Base-by-base conservation (phyloP, 257 asterid genomes). In the Solanum pinnatisectum region DNA sequence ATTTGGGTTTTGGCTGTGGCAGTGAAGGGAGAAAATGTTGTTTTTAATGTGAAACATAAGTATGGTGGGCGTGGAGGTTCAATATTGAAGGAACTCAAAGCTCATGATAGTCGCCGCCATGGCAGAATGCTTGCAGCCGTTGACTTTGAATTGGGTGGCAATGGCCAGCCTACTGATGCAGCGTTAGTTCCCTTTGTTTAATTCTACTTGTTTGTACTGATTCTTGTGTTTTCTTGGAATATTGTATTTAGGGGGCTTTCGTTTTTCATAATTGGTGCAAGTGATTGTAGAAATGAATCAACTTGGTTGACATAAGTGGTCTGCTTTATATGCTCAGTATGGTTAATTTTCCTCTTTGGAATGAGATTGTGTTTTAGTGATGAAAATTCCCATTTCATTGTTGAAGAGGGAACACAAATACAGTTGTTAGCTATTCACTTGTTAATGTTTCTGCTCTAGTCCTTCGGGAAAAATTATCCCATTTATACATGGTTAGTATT, bases 131-230 rank as follows among this genome's bases (percentile, higher is more conserved):
- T 92, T n/a, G 56, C 93, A 4, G 91, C 93, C 36, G 42, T 92
- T 44, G 94, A 92, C 78, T 30, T 92, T 71, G 91, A 88, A 84
- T 86, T 92, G 79, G 94, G 94, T 68, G 94, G 94, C 79, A 87
- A 91, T 89, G 94, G 94, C 40, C 89, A 88, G 23, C 93, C 94
- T 65, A 92, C 94, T 32, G 94, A 91, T 86, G 92, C 93, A 18
- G 94, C 94, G 94, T 92, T 73, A 90, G 92, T 83, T 36, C 59
- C 27, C 44, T 27, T 36, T 33, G 15, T 73, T 12, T 35, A 32
- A 8, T 79, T 78, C 33, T 84, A 65, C 25, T 85, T 84, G n/a
- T 35, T 72, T 86, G 32, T 25, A 14, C 4, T 30, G 74, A 23
- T 63, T 32, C 20, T 71, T 72, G 44, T 72, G 44, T 72, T 72